These are phyloP conservation scores for Blastocrithidia nonstop DNA, from an alignment of 208 protist genomes.

Conservation along the genomic window DNA sequence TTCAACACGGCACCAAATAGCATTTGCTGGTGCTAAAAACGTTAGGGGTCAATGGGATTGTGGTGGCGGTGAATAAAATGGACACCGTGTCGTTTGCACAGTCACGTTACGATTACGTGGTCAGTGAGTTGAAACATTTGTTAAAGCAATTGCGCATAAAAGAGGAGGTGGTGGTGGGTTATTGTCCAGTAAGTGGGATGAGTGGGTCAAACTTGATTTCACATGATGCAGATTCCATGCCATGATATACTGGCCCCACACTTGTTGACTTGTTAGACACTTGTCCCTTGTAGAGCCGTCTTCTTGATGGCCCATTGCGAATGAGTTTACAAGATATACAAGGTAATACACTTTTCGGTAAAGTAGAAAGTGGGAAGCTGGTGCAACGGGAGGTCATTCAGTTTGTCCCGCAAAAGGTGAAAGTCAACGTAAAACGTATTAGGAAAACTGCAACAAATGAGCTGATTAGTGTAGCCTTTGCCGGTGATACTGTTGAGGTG, in stretches of 20 bases:
- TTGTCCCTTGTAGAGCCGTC: constrained; percentile 50
- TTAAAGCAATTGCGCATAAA: constrained; percentile 86
- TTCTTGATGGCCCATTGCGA: constrained; percentile 43
- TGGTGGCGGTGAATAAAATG: constrained; percentile 99
- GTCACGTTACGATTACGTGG: constrained; percentile 87
- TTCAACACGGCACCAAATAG: constrained; percentile 94
- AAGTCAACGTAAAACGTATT: constrained; percentile 30
- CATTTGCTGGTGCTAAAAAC: constrained; percentile 96
- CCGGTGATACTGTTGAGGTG: constrained; percentile 64
- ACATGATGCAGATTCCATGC: constrained; percentile 4
- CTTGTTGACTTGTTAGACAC: constrained; percentile 57
- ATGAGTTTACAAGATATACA: constrained; percentile 62
- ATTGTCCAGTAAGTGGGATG: constrained; percentile 69
- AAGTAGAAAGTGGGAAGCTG: constrained; percentile 63
- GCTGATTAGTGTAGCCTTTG: constrained; percentile 37
- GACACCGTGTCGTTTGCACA: constrained; percentile 89
- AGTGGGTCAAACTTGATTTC: constrained; percentile 39
- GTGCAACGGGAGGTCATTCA: constrained; percentile 19
- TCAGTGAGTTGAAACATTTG: constrained; percentile 82
- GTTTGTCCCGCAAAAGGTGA: constrained; percentile 45
- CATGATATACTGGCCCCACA: constrained; percentile 63
- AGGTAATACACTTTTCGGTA: constrained; percentile 36
- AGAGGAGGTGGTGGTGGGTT: constrained; percentile 36
- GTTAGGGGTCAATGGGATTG: constrained; percentile 90
- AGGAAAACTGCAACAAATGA: constrained; percentile 3